A percentile compares a stretch with the other conserved stretches of the same genome.
phyloP scores from a whole-genome alignment of 495 filamentous ascomycete genomes.

The Penicillium psychrofluorescens region DNA sequence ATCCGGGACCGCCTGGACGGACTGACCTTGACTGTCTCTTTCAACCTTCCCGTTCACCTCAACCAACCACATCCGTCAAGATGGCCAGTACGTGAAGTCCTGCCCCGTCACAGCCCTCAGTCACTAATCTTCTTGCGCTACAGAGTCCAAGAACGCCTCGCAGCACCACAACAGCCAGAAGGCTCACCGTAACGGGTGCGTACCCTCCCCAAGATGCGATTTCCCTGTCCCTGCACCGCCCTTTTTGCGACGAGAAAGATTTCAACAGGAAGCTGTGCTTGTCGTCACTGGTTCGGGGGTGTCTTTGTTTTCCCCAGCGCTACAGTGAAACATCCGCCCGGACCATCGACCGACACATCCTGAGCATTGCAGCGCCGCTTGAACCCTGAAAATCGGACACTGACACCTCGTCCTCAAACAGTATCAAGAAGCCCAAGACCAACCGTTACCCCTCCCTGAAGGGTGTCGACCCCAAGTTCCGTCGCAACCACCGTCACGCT shows the following conservation, averaged over 20 bases:
- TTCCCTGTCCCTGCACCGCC: too few relatives aligned
- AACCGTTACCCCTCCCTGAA: slow-evolving; percentile 97
- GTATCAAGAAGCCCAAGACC: slow-evolving; percentile 99
- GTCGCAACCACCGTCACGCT: slow-evolving; percentile 98
- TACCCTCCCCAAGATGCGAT: slow-evolving; percentile 8
- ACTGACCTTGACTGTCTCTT: slow-evolving; percentile 12
- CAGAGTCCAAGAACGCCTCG: slow-evolving; percentile 98
- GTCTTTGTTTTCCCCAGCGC: too few relatives aligned
- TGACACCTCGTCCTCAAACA: slow-evolving; percentile 26
- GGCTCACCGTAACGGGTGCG: slow-evolving; percentile 96
- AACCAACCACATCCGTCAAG: slow-evolving; percentile 40
- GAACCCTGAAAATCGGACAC: background rate
- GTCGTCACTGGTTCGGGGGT: too few relatives aligned
- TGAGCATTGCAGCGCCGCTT: too few relatives aligned
- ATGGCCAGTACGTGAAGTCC: slow-evolving; percentile 41
- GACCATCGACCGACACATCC: too few relatives aligned
- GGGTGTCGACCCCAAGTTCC: slow-evolving; percentile 98
- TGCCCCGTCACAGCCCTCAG: background rate
- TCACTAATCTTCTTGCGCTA: slow-evolving; percentile 2
- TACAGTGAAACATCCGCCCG: too few relatives aligned
- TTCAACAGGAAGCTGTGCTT: too few relatives aligned
- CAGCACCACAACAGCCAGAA: slow-evolving; percentile 97
- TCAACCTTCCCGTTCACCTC: slow-evolving; percentile 24
- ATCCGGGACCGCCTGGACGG: slow-evolving; percentile 23
- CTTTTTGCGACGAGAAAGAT: too few relatives aligned